Evolutionary conservation across 2,329 filamentous ascomycete genomes (phyloP).

Genomic region (Fusarium sp.): DNA sequence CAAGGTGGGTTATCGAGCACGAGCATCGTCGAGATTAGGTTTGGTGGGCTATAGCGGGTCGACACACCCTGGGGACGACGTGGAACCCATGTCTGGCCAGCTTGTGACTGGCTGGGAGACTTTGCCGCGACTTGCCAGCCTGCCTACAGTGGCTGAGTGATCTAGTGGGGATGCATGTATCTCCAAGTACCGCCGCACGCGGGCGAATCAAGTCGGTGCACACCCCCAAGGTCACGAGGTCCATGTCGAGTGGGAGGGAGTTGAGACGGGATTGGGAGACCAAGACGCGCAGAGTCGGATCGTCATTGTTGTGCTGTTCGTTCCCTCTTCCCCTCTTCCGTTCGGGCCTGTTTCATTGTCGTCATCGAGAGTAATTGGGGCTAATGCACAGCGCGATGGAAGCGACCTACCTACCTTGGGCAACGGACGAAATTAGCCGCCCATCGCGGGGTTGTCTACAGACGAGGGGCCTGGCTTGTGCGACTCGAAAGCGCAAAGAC

Average conservation of each 20-base stretch:
- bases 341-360: conserved; percentile 7
- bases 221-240: conserved; percentile 32
- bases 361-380: conserved; percentile 10
- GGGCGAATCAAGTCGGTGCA: conserved; percentile 30
- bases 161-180: conserved; percentile 14
- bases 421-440: not conserved
- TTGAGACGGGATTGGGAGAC: conserved; percentile 1
- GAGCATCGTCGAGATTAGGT: conserved; percentile 47
- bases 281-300: conserved; percentile 24
- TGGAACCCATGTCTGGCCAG: not conserved
- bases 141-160: not conserved
- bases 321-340: not conserved
- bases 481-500: not conserved
- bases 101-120: conserved; percentile 12
- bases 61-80: conserved; percentile 7
- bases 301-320: conserved; percentile 15
- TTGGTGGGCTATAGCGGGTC: conserved; percentile 35
- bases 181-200: conserved; percentile 24
- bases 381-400: not conserved
- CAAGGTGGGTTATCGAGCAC: conserved; percentile 3
- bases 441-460: conserved; percentile 3
- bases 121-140: conserved; percentile 14
- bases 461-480: conserved; percentile 7
- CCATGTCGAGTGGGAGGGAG: conserved; percentile 8
- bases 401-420: not conserved